Evolutionary conservation across 768 basidiomycete species (phyloP).

Genomic region (Lyophyllum decastes): DNA sequence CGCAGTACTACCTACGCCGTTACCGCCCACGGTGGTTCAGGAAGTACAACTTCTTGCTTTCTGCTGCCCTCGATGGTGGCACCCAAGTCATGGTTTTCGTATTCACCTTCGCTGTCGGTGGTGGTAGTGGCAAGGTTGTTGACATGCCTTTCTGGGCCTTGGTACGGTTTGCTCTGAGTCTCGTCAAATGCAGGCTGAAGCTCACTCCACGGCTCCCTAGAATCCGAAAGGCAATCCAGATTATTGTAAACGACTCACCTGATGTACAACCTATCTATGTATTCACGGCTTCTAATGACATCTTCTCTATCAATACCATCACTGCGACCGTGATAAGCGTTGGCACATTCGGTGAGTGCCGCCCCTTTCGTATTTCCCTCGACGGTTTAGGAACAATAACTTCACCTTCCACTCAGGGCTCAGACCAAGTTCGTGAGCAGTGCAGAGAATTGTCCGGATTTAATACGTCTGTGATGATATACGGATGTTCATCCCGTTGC

Average conservation of each 20-base stretch:
- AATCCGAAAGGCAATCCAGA: conserved; percentile 32
- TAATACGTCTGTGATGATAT: too few species aligned
- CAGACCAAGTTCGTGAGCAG: too few species aligned
- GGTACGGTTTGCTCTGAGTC: conserved; percentile 11
- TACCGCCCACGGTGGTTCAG: conserved; percentile 47
- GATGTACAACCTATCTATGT: background rate
- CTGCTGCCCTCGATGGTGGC: conserved; percentile 54
- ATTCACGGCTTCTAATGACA: background rate
- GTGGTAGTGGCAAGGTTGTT: conserved; percentile 23
- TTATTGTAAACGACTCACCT: conserved; percentile 31
- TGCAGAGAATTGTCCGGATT: too few species aligned
- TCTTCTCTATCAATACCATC: too few species aligned
- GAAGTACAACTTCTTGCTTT: conserved; percentile 52
- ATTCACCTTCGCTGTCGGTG: conserved; percentile 30
- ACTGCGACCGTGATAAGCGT: too few species aligned
- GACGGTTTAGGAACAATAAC: too few species aligned
- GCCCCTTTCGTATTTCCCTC: too few species aligned
- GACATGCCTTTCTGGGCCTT: conserved; percentile 27
- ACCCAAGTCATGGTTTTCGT: conserved; percentile 41
- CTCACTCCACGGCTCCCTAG: conserved; percentile 5
- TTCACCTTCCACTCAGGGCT: too few species aligned
- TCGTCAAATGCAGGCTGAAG: background rate
- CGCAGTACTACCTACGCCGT: conserved; percentile 45
- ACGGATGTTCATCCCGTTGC: too few species aligned
- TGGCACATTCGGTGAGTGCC: too few species aligned